Percentiles rank a stretch among this genome's conserved stretches.
These are phyloP conservation scores for Neopestalotiopsis rosae DNA, from an alignment of 2,329 filamentous ascomycete genomes.

Conservation along the genomic window DNA sequence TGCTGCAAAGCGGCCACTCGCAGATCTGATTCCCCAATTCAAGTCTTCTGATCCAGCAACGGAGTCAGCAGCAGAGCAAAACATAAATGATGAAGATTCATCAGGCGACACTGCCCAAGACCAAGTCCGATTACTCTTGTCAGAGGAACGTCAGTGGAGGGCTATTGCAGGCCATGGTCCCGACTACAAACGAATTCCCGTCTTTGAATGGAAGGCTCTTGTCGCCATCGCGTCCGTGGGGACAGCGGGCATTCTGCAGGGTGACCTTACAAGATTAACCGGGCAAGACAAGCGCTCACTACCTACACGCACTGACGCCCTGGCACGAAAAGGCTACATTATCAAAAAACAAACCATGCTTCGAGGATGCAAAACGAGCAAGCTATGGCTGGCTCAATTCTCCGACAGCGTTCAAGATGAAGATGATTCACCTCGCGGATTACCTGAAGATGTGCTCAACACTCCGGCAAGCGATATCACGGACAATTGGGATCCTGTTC, in stretches of 20 bases:
- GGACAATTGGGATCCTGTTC: slow-evolving; percentile 56
- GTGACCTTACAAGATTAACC: slow-evolving; percentile 61
- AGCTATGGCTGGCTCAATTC: slow-evolving; percentile 64
- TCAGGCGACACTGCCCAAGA: background rate
- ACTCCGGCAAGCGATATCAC: slow-evolving; percentile 45
- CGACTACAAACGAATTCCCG: slow-evolving; percentile 63
- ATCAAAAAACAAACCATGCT: slow-evolving; percentile 65
- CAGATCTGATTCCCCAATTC: slow-evolving; percentile 45
- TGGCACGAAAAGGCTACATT: slow-evolving; percentile 66
- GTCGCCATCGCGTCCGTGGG: slow-evolving; percentile 62
- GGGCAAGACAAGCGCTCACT: slow-evolving; percentile 69
- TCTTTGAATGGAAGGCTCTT: slow-evolving; percentile 64
- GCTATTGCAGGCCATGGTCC: slow-evolving; percentile 63
- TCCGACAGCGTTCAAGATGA: slow-evolving; percentile 45
- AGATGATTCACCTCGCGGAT: slow-evolving; percentile 42
- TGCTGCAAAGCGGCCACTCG: slow-evolving; percentile 44
- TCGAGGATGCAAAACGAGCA: slow-evolving; percentile 65
- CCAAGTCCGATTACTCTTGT: slow-evolving; percentile 48
- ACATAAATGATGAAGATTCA: background rate
- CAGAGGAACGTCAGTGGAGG: slow-evolving; percentile 64
- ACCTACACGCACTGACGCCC: slow-evolving; percentile 63
- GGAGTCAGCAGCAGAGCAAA: background rate
- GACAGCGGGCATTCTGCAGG: slow-evolving; percentile 63
- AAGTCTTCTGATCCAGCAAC: slow-evolving; percentile 25
- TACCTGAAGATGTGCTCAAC: slow-evolving; percentile 41